Evolutionary conservation across 2,329 filamentous ascomycete genomes (phyloP), one percentile per base, ranked within the genome.

Genomic region (Cercospora zeae-maydis): DNA sequence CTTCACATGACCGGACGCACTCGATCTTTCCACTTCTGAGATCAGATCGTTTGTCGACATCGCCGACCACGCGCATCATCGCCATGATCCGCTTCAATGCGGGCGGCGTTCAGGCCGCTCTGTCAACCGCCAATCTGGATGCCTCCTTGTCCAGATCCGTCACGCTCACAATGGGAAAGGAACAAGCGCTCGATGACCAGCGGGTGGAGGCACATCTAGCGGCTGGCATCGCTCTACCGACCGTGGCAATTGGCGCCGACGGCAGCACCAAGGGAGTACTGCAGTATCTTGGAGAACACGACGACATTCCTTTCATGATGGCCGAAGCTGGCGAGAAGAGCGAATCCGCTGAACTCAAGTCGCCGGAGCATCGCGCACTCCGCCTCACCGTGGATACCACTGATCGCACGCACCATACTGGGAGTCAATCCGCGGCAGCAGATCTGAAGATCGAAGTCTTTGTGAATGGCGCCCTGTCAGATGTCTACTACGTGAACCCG

Each of bases 361-460:
- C 52, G 16, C 55, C 30, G 27, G n/a, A 58, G 13, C 59, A 51
- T 33, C 63, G 59, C 53, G 63, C 65, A 14, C 59, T 67, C 11
- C 49, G 60, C 30, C 57, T 67, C 7, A 51, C 56, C 6, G 59
- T 67, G 34, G 51, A 53, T 9, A 65, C 63, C 13, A 59, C 36
- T 33, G 54, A 59, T 1, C 47, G 60, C 19, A 42, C 61, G 13
- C 57, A 47, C 13, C 33, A 34, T 2, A 39, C 19, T 9, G 39
- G 51, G 13, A 49, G 47, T 16, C 58, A 56, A 27, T n/a, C 54
- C 16, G n/a, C 51, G 21, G 63, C 56, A 8, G 54, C 51, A n/a
- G 65, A 79, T 34, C 62, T 82, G 56, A 81, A 80, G 67, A 74
- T 81, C 47, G 80, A 82, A n/a, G 75, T 82, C 3, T 78, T 79